Conservation (phyloP, 2,329 filamentous ascomycete genomes). For the Fusarium domesticum region DNA sequence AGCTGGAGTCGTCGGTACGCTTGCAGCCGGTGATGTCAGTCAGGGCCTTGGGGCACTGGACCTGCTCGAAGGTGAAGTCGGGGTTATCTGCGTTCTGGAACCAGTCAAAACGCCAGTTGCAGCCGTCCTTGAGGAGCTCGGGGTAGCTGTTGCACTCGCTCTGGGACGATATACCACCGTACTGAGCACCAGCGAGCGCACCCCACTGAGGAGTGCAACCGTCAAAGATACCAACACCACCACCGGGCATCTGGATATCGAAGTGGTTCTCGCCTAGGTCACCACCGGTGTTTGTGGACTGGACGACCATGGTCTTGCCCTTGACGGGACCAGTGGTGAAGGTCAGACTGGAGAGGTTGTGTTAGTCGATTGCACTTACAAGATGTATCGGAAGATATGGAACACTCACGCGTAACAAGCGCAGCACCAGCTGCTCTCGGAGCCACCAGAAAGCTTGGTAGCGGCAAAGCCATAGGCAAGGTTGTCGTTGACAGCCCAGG, state of each 20-base stretch:
- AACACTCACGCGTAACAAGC: slow-evolving; percentile 54
- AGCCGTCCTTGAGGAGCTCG: slow-evolving; percentile 52
- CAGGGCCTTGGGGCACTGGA: slow-evolving; percentile 52
- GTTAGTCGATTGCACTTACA: slow-evolving; percentile 1
- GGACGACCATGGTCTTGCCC: slow-evolving; percentile 63
- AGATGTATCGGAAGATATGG: too few relatives aligned
- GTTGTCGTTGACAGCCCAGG: slow-evolving; percentile 58
- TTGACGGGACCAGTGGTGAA: slow-evolving; percentile 49
- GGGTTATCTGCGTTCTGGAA: slow-evolving; percentile 59
- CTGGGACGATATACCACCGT: slow-evolving; percentile 54
- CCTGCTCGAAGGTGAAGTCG: slow-evolving; percentile 51
- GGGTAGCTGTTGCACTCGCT: slow-evolving; percentile 54
- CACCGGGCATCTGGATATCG: slow-evolving; percentile 55
- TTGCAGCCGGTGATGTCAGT: slow-evolving; percentile 40
- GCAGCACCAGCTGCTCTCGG: slow-evolving; percentile 63
- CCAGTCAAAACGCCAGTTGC: slow-evolving; percentile 64
- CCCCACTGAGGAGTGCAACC: slow-evolving; percentile 50
- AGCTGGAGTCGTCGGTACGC: slow-evolving; percentile 31
- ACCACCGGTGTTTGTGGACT: slow-evolving; percentile 61
- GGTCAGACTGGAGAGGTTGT: slow-evolving; percentile 38
- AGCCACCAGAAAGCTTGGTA: slow-evolving; percentile 52
- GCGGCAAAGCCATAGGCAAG: slow-evolving; percentile 65
- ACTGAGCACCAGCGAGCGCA: slow-evolving; percentile 49
- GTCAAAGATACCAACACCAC: slow-evolving; percentile 54
- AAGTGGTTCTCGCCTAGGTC: slow-evolving; percentile 58